These are phyloP conservation scores for Triticum turgidum DNA, from an alignment of 176 grass and related monocot genomes.

Conservation along the genomic window DNA sequence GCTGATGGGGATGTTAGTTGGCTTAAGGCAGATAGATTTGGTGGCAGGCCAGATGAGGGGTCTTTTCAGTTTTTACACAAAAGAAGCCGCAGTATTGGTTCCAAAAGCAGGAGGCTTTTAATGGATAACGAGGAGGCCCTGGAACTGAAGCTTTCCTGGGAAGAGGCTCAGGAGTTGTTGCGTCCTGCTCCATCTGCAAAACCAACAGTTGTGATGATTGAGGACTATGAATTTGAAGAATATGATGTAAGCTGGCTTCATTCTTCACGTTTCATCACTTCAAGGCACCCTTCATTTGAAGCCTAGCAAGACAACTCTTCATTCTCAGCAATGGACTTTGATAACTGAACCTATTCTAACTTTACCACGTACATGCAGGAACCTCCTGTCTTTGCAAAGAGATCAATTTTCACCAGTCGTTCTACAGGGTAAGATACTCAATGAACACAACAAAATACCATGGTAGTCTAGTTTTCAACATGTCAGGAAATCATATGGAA, in stretches of 20 bases:
- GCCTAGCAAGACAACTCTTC: background rate
- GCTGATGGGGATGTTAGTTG: slow-evolving; percentile 69
- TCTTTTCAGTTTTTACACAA: slow-evolving; percentile 71
- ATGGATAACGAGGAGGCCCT: slow-evolving; percentile 91
- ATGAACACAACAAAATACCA: background rate
- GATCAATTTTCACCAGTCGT: slow-evolving; percentile 89
- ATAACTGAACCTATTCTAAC: slow-evolving; percentile 22
- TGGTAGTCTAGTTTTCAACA: background rate
- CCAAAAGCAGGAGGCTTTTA: slow-evolving; percentile 77
- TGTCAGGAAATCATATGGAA: background rate
- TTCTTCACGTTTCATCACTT: background rate
- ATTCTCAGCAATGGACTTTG: background rate
- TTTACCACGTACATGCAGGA: slow-evolving; percentile 57
- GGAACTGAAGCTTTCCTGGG: slow-evolving; percentile 91
- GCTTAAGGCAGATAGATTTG: slow-evolving; percentile 68
- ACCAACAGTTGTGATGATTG: slow-evolving; percentile 86
- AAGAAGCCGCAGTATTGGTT: slow-evolving; percentile 84
- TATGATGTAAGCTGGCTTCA: slow-evolving; percentile 80
- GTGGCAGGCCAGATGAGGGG: slow-evolving; percentile 56
- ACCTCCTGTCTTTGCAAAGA: slow-evolving; percentile 97
- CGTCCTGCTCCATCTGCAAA: slow-evolving; percentile 82
- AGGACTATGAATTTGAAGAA: slow-evolving; percentile 98
- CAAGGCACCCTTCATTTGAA: slow-evolving; percentile 1
- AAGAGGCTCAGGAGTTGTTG: slow-evolving; percentile 95
- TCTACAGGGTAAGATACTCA: slow-evolving; percentile 66